Evolutionary conservation across 192 early-diverging fungal genomes (phyloP), one percentile per base, ranked within the genome.

Genomic region (Mortierella antarctica): DNA sequence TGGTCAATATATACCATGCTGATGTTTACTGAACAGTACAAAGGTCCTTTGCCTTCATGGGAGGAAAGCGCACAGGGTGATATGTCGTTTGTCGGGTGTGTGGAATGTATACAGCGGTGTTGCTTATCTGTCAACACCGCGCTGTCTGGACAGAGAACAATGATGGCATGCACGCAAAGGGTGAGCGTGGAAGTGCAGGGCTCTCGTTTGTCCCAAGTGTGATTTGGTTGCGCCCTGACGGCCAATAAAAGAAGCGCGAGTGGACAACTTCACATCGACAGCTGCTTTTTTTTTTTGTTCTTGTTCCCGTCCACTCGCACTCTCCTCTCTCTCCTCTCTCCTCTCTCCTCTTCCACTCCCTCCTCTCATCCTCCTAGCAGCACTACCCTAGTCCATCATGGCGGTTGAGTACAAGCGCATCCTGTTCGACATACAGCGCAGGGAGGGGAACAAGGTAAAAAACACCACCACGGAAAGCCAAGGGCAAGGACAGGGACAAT

Each of bases 361-460:
- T 21, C 41, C 52, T 31, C 31, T 61, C 57, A 55, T 53, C 31
- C 53, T 42, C 31, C 53, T 31, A 31, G 31, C 31, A 31, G 31
- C 31, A 31, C 31, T 31, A 31, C n/a, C 64, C 1, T 13, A 31
- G 39, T 46, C 51, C 64, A 71, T 71, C 73, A 88, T 88, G 85
- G 84, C 84, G 17, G 88, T 86, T 14, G 90, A 91, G 73, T 91
- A 91, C 59, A 91, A 91, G 52, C 83, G 88, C 76, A 85, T 86
- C 64, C 67, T 91, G 45, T 89, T 84, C 57, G 90, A 91, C 11
- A 84, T 91, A 57, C 89, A 90, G 70, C 80, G 86, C 49, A 78
- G 84, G 59, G 82, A 76, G 46, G 89, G 83, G 64, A 91, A 89
- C 59, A 88, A 84, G 81, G 85, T 87, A 84, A 82, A 39, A 14